Percentiles rank a stretch among this genome's conserved stretches.
Evolutionary conservation across 345 rosid genomes (phyloP).

Genomic region (Gossypium bickii): DNA sequence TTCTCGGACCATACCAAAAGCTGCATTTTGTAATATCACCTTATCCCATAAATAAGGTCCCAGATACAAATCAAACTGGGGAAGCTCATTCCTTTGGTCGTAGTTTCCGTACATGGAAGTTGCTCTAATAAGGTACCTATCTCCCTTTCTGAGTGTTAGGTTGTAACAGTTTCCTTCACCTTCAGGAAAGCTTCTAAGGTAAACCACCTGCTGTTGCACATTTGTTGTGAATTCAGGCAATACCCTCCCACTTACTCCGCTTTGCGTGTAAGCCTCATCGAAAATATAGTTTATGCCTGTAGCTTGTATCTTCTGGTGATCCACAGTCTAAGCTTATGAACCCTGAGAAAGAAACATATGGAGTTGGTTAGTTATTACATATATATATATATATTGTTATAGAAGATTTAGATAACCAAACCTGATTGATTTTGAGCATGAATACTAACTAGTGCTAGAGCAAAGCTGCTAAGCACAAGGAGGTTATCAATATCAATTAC

Average conservation of each 20-base stretch:
- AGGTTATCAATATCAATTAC: background rate
- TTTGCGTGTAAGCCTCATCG: slow-evolving; percentile 28
- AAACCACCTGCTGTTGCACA: slow-evolving; percentile 17
- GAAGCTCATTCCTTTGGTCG: slow-evolving; percentile 27
- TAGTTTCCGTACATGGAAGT: slow-evolving; percentile 53
- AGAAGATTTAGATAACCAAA: background rate
- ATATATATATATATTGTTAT: background rate
- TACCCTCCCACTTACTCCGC: slow-evolving; percentile 18
- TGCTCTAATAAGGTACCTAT: slow-evolving; percentile 44
- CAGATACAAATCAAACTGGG: slow-evolving; percentile 43
- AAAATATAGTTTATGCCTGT: slow-evolving; percentile 30
- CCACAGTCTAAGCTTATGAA: slow-evolving; percentile 51
- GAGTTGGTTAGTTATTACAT: background rate
- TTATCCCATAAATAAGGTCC: slow-evolving; percentile 42
- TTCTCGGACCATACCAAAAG: slow-evolving; percentile 8
- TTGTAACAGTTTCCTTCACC: slow-evolving; percentile 36
- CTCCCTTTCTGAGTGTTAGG: slow-evolving; percentile 17
- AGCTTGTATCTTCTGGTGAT: slow-evolving; percentile 20
- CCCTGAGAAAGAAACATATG: slow-evolving; percentile 22
- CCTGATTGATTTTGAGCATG: slow-evolving; percentile 39
- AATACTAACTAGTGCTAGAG: slow-evolving; percentile 1
- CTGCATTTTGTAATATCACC: slow-evolving; percentile 19
- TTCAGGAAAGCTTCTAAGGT: slow-evolving; percentile 34
- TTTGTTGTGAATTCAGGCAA: slow-evolving; percentile 16
- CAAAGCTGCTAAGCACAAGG: slow-evolving; percentile 15